Percentiles rank a stretch among this genome's conserved stretches.
Conservation (phyloP, 2,329 filamentous ascomycete genomes). For the Verticillium isaacii region DNA sequence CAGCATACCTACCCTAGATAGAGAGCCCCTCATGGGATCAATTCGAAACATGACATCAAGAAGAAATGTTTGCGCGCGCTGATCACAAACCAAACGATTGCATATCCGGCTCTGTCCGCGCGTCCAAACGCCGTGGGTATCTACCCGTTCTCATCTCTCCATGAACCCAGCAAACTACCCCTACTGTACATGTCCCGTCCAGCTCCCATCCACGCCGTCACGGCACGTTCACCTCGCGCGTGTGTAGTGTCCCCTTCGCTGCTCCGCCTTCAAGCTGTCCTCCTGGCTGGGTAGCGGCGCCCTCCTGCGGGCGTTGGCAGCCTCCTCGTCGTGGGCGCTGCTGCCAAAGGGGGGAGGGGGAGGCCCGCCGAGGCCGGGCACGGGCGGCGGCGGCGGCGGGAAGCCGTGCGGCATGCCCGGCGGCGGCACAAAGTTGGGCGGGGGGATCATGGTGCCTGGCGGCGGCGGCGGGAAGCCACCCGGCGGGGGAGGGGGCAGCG, state of each 20-base stretch:
- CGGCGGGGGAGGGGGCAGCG: conserved; percentile 46
- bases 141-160: background rate
- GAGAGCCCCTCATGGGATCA: background rate
- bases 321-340: conserved; percentile 24
- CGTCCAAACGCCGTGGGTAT: background rate
- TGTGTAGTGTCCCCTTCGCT: conserved; percentile 60
- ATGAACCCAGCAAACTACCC: background rate
- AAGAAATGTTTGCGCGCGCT: background rate
- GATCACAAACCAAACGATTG: background rate
- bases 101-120: background rate
- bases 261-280: conserved; percentile 75
- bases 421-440: conserved; percentile 29
- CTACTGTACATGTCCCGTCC: background rate
- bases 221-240: conserved; percentile 31
- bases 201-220: background rate
- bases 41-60: background rate
- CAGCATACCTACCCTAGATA: background rate
- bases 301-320: conserved; percentile 37
- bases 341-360: conserved; percentile 30
- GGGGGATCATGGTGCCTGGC: conserved; percentile 35
- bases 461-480: conserved; percentile 39
- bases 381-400: conserved; percentile 31
- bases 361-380: conserved; percentile 23
- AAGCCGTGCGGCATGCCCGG: conserved; percentile 36
- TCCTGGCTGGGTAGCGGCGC: conserved; percentile 78